Evolutionary conservation across 345 rosid genomes (phyloP), one percentile per base, ranked within the genome.

Genomic region (Eucalyptus curtisii): DNA sequence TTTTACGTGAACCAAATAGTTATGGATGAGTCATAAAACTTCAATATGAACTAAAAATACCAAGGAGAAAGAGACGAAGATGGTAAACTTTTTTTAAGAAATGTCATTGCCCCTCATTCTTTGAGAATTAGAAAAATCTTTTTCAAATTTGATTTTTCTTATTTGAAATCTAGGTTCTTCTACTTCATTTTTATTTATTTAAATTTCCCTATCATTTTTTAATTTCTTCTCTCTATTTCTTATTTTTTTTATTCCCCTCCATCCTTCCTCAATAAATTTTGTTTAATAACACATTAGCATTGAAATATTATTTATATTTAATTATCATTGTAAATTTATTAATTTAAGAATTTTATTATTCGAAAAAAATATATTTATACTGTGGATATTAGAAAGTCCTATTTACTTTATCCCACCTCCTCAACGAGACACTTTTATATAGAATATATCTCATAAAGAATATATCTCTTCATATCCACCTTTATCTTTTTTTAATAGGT

Each of bases 301-400:
- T 55, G 27, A 55, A 55, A 55, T 55, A 55, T 55, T 22, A 53
- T 55, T 24, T 22, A 55, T 22, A 53, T 55, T 24, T 24, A 55
- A 55, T 55, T 24, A 55, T 55, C 27, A 55, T 2, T 55, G 0
- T 55, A 24, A 9, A 10, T 55, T 24, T 2, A 55, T 55, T 24
- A 22, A 55, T 55, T 10, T 55, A 55, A 55, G 30, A 22, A 24
- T 55, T 55, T 55, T 55, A 55, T 55, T 55, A 24, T 55, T 55
- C 0, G 0, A 24, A 4, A 55, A 55, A 10, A 4, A 4, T 10
- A 4, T 9, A 6, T 55, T 55, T 55, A 55, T 55, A 55, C 1
- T 24, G 24, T 24, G 61, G 2, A 55, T 24, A 55, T 55, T 55
- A 24, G 3, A 55, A 22, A 20, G 2, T 17, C 8, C 53, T 50